Base-by-base conservation (phyloP, 441 rosid species). In the Pelargonium cotyledonis region DNA sequence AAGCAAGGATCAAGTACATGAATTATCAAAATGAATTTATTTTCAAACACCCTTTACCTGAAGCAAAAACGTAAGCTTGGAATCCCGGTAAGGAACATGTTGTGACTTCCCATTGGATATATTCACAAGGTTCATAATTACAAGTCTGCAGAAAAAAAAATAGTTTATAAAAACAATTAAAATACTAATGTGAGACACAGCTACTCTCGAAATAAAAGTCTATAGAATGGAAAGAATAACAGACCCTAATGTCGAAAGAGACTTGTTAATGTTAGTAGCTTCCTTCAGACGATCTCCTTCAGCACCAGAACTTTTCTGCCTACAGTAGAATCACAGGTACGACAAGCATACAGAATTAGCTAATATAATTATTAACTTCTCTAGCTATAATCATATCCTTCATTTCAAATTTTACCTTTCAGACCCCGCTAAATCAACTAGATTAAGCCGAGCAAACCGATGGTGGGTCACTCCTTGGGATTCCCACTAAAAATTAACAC, bases 281-380 rank as follows among this genome's bases (percentile, higher is more conserved):
- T 95, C 99, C 83, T 91, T 95, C 49, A 95, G 94, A 55, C 98
- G 97, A 75, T 95, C 98, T 74, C 98, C 99, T 82, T 95, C 99
- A 71, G 99, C 98, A 64, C 98, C 97, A 76, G 99, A 95, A 80
- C 92, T 89, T 83, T 95, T 95, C 74, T 95, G 99, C 80, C 98
- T 95, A 76, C 61, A 57, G 55, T 65, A 66, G 72, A 12, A 67
- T 46, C 51, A 78, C 74, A 69, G 65, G 65, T 64, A 57, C 29
- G 38, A 63, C 19, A 47, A 53, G 21, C 26, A 18, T 35, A 9
- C 29, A 12, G 65, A 68, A 44, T 31, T 67, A 57, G 65, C 35
- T 41, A 35, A n/a, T 16, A 12, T 15, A 11, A 14, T 43, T 62
- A 23, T 38, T 19, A 6, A 18, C 9, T 9, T 43, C 2, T 44